These are phyloP conservation scores for Fusarium cyanostomum DNA, from an alignment of 2,329 filamentous ascomycete genomes.

Conservation along the genomic window DNA sequence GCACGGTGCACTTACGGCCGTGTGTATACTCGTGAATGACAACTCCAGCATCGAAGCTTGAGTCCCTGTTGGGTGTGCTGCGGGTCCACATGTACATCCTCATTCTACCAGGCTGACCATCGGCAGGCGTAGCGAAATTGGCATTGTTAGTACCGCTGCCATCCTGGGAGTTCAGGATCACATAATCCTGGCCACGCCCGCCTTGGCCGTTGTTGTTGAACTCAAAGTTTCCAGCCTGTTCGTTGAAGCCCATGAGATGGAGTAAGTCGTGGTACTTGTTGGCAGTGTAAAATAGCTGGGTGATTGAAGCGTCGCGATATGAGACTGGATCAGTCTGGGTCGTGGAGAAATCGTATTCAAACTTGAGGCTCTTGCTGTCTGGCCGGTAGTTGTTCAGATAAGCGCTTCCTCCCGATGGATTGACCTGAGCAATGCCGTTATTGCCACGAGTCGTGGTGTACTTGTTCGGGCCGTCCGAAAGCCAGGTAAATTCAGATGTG, in stretches of 20 bases:
- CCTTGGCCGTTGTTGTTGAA: conserved; percentile 64
- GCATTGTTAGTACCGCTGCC: conserved; percentile 65
- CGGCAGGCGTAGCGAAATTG: conserved; percentile 64
- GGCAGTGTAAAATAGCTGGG: conserved; percentile 69
- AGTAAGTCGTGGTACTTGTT: conserved; percentile 69
- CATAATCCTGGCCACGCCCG: conserved; percentile 60
- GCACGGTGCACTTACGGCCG: conserved; percentile 49
- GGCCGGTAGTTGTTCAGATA: conserved; percentile 58
- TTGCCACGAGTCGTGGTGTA: conserved; percentile 67
- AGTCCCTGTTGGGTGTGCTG: conserved; percentile 60
- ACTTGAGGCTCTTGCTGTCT: conserved; percentile 51
- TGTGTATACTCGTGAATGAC: conserved; percentile 69
- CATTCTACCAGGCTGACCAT: conserved; percentile 64
- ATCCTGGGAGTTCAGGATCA: conserved; percentile 67
- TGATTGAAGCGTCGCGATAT: conserved; percentile 64
- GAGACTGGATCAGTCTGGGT: conserved; percentile 46
- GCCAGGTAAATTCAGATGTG: conserved; percentile 64
- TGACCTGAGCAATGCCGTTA: conserved; percentile 64
- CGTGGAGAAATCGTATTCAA: conserved; percentile 57
- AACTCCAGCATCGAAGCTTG: conserved; percentile 67
- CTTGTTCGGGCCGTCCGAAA: conserved; percentile 55
- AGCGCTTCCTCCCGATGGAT: conserved; percentile 52
- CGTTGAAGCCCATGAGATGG: conserved; percentile 65
- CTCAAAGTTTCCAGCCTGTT: conserved; percentile 69
- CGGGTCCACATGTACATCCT: conserved; percentile 66